Conservation (phyloP, 371 early-diverging fungal species). For the Rhizomucor pusillus region DNA sequence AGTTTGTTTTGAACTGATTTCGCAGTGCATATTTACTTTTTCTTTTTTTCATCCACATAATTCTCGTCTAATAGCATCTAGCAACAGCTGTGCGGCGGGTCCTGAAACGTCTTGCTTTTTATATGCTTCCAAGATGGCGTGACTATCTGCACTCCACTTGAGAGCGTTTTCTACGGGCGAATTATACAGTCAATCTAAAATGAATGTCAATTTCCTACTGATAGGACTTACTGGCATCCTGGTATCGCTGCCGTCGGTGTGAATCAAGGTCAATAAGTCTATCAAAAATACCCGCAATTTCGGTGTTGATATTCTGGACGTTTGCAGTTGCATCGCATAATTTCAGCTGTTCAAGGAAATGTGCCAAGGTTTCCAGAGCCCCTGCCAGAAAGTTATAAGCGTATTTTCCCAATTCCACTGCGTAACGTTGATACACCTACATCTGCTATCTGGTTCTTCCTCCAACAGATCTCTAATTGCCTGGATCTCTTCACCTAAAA, state of each 20-base stretch:
- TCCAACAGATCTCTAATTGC: constrained; percentile 78
- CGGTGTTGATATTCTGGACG: constrained; percentile 30
- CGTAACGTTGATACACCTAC: constrained; percentile 42
- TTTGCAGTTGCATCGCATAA: constrained; percentile 13
- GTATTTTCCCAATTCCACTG: not conserved
- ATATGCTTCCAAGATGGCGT: too few species aligned
- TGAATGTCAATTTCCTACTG: too few species aligned
- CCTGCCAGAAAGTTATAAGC: constrained; percentile 26
- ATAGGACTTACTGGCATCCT: constrained; percentile 53
- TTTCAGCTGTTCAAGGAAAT: constrained; percentile 40
- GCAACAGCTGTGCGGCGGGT: too few species aligned
- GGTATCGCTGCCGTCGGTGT: constrained; percentile 60
- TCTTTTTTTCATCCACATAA: too few species aligned
- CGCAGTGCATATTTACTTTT: too few species aligned
- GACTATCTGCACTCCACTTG: too few species aligned
- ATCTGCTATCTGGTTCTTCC: constrained; percentile 86
- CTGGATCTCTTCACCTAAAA: constrained; percentile 61
- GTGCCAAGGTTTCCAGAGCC: constrained; percentile 52
- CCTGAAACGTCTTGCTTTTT: too few species aligned
- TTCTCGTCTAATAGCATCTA: too few species aligned
- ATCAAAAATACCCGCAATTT: constrained; percentile 53
- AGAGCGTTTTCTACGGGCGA: too few species aligned
- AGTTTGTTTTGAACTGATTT: too few species aligned
- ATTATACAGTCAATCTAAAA: too few species aligned
- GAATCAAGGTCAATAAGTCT: constrained; percentile 55